phyloP scores from a whole-genome alignment of 352 stramenopile species.

The Blastocystis sp. region DNA sequence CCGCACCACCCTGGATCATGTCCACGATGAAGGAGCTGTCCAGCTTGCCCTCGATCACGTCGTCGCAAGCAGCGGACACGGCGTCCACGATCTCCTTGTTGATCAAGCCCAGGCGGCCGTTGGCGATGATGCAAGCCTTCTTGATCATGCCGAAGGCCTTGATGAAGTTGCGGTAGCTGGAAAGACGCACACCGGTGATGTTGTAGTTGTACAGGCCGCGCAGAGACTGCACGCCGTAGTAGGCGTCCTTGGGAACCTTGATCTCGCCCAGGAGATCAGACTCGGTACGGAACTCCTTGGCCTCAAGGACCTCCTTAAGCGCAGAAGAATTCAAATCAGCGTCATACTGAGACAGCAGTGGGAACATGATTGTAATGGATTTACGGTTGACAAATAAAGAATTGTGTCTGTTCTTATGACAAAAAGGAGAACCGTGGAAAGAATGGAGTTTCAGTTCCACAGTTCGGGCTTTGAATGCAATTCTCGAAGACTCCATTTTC shows the following conservation, averaged over 20 bases:
- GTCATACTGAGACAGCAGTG: constrained; percentile 18
- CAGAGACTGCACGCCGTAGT: constrained; percentile 57
- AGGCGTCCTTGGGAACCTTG: constrained; percentile 46
- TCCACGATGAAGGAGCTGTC: constrained; percentile 49
- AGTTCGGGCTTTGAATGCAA: no score
- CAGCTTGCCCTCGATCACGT: constrained; percentile 55
- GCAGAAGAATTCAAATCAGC: constrained; percentile 12
- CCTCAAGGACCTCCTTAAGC: constrained; percentile 2
- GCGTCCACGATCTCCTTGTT: constrained; percentile 49
- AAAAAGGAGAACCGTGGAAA: constrained; percentile 40
- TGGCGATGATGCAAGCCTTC: constrained; percentile 61
- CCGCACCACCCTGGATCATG: constrained; percentile 54
- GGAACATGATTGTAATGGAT: constrained; percentile 2
- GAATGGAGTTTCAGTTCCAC: not conserved
- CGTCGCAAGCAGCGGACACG: constrained; percentile 3
- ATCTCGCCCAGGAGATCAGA: constrained; percentile 64
- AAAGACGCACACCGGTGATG: constrained; percentile 49
- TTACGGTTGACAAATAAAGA: not conserved
- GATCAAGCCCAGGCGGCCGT: constrained; percentile 49
- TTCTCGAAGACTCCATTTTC: no score
- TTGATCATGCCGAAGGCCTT: constrained; percentile 60
- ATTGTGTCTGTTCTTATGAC: not conserved
- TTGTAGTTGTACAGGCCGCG: constrained; percentile 61
- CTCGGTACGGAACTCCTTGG: constrained; percentile 40
- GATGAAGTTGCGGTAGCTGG: constrained; percentile 61